Base-by-base conservation (phyloP, 495 filamentous ascomycete genomes). In the Diplogelasinospora grovesii region DNA sequence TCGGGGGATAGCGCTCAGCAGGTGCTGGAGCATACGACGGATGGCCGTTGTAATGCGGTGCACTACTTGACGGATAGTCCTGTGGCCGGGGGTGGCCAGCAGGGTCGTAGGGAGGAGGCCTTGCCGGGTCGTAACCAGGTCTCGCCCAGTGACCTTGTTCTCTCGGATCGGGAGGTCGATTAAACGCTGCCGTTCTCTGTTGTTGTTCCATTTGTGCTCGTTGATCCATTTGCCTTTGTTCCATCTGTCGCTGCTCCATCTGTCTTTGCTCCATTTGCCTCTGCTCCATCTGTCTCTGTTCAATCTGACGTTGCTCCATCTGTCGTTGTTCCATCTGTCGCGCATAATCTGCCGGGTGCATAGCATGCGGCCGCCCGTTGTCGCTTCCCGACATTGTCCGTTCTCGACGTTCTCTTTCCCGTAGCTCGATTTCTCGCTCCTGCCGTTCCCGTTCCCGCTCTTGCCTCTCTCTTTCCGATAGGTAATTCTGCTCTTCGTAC, bases 1-100 rank as follows among this genome's bases (percentile, higher is more conserved):
- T 43, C 2, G 65, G 60, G 8, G 69, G 65, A 36, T 71, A 73
- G 8, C 71, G 67, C 16, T 73, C 71, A 1, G 57, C 63, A 26
- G 63, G 63, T 5, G 60, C 54, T 11, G 63, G 58, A 8, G 63
- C 54, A 24, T 74, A 76, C 23, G 64, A 52, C 28, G 69, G 66
- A 34, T 73, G 73, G 14, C 63, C 46, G 35, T 61, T 63, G 43
- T 66, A 70, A 9, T 63, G 60, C n/a, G 65, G 47, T 11, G 48
- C 56, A 7, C 65, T 60, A 19, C 53, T 57, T 4, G 58, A 38
- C 15, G 68, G 66, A 36, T 68, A 70, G 10, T 73, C 68, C 42
- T 58, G 59, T 23, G 63, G 67, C n/a, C 62, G 55, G 8, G 54
- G 63, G 40, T 56, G 60, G 48, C 41, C 43, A 30, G 51, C 54